These are phyloP conservation scores for Metschnikowia colocasiae DNA, from an alignment of 805 yeast genomes.

Conservation along the genomic window DNA sequence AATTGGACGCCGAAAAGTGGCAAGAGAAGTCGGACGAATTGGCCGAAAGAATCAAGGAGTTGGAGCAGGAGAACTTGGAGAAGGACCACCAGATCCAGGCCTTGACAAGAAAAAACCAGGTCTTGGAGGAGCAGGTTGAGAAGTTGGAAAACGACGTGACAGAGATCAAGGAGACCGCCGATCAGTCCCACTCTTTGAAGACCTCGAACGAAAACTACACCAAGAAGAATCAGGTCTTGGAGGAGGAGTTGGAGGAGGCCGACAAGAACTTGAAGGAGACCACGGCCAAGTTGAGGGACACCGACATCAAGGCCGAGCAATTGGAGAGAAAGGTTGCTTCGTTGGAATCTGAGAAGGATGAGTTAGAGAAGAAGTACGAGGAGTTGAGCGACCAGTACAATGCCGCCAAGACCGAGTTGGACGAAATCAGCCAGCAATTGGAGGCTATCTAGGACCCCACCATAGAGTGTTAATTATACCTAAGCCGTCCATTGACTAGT, in stretches of 20 bases:
- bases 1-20: slow-evolving; percentile 94
- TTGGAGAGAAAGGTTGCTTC: slow-evolving; percentile 91
- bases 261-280: slow-evolving; percentile 90
- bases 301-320: slow-evolving; percentile 95
- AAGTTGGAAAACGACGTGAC: slow-evolving; percentile 69
- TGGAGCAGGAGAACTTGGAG: slow-evolving; percentile 88
- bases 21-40: slow-evolving; percentile 94
- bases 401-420: slow-evolving; percentile 88
- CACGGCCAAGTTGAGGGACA: slow-evolving; percentile 88
- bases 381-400: slow-evolving; percentile 78
- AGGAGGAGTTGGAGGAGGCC: slow-evolving; percentile 86
- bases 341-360: slow-evolving; percentile 87
- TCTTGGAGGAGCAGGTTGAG: slow-evolving; percentile 79
- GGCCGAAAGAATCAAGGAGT: slow-evolving; percentile 71
- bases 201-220: slow-evolving; percentile 86
- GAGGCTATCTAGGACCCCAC: slow-evolving; percentile 54
- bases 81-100: slow-evolving; percentile 95
- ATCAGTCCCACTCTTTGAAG: slow-evolving; percentile 83
- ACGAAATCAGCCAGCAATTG: slow-evolving; percentile 93
- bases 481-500: no score
- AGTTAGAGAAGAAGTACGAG: slow-evolving; percentile 81
- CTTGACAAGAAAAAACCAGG: slow-evolving; percentile 85
- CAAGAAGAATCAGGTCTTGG: slow-evolving; percentile 84
- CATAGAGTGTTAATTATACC: slow-evolving; percentile 5
- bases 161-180: slow-evolving; percentile 81